phyloP scores from a whole-genome alignment of 176 grass and related monocot genomes.

The Eragrostis curvula region DNA sequence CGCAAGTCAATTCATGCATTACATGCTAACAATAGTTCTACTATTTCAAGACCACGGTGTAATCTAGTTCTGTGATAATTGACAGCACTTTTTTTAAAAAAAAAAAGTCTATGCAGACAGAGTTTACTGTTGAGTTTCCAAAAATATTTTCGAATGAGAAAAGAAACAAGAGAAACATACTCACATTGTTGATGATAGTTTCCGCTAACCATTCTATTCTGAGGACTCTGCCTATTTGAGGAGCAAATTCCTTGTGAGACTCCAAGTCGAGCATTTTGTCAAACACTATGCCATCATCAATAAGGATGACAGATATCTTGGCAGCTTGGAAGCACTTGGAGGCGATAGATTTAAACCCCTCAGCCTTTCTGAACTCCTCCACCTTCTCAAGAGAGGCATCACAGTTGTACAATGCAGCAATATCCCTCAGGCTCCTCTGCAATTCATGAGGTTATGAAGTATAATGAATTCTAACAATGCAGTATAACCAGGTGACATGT shows the following conservation, averaged over 20 bases:
- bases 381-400: conserved; percentile 65
- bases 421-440: conserved; percentile 95
- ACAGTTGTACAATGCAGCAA: conserved; percentile 74
- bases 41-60: conserved; percentile 9
- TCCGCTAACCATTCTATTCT: conserved; percentile 85
- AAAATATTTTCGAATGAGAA: background rate
- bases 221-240: conserved; percentile 74
- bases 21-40: background rate
- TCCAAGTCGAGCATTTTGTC: conserved; percentile 82
- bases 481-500: background rate
- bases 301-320: conserved; percentile 76
- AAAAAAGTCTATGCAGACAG: background rate
- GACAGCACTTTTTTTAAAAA: background rate
- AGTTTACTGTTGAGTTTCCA: conserved; percentile 17
- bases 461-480: conserved; percentile 26
- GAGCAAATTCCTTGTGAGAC: conserved; percentile 72
- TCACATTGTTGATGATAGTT: conserved; percentile 91
- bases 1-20: conserved; percentile 1
- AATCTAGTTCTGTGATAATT: background rate
- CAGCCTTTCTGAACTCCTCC: conserved; percentile 68
- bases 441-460: conserved; percentile 18
- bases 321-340: conserved; percentile 87
- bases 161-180: conserved; percentile 35
- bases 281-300: conserved; percentile 81
- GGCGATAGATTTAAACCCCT: conserved; percentile 59